Base-by-base conservation (phyloP, 257 asterid species). In the Gentiana straminea region DNA sequence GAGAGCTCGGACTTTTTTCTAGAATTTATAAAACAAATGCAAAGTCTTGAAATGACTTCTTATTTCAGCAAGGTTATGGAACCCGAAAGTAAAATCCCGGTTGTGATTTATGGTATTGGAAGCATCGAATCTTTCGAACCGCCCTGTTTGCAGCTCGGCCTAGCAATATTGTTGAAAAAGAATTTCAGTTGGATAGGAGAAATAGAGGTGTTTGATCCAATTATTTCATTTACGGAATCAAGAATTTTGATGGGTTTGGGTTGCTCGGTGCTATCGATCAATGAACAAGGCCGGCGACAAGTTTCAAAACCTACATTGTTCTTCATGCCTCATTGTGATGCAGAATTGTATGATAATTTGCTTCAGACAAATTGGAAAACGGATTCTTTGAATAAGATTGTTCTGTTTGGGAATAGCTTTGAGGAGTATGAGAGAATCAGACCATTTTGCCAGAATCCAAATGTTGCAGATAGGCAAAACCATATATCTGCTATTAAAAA, bases 261-360 rank as follows among this genome's bases (percentile, higher is more conserved):
- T 10, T 88, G 88, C 46, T 72, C 77, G 35, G 95, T 85, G 54
- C 71, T 92, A 35, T 75, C 93, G 4, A 13, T 92, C 12, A 87
- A 92, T 41, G 97, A 92, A 73, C 86, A 83, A 12, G 87, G 97
- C 44, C 65, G 86, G 44, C 64, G 95, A 54, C 72, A 52, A 66
- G 93, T 70, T 44, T 13, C 59, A 33, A 69, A 62, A 44, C 97
- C 95, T 6, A 88, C 85, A 2, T 49, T 88, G 46, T 83, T 92
- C 79, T 87, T 92, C 79, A 92, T 88, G 98, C 95, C 98, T 13
- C 97, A 85, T 54, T 83, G 94, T 33, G 94, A 83, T 64, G 86
- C 81, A 24, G 87, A 67, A 61, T 52, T 92, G 63, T 92, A 87
- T 4, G 81, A 85, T 52, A 85, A 84, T 75, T 79, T 92, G 33